phyloP scores from a whole-genome alignment of 2,329 filamentous ascomycete genomes.

The Colletotrichum viniferum region DNA sequence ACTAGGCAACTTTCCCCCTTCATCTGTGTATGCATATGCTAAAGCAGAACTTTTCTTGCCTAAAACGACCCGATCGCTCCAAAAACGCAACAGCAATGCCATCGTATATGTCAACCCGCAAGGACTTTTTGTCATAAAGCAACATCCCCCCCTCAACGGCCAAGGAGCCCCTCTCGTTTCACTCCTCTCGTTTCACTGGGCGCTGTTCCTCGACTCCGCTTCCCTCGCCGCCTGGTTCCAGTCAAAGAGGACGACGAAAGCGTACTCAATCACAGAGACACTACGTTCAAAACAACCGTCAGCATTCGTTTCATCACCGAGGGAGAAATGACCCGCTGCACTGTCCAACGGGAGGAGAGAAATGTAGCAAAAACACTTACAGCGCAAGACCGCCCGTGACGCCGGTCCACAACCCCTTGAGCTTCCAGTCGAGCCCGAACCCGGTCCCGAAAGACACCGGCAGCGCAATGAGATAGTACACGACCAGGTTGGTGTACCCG shows the following conservation, averaged over 20 bases:
- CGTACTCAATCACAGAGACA: conserved; percentile 58
- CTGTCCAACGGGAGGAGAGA: not conserved
- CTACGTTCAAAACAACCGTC: conserved; percentile 33
- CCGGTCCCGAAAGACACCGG: conserved; percentile 81
- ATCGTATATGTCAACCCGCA: not conserved
- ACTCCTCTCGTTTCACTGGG: conserved; percentile 28
- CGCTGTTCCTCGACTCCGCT: conserved; percentile 52
- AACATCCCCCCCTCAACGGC: conserved; percentile 27
- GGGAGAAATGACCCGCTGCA: not conserved
- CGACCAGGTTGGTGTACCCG: conserved; percentile 84
- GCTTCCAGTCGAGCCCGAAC: conserved; percentile 77
- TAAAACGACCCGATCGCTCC: not conserved
- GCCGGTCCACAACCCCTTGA: conserved; percentile 83
- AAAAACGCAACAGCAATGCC: not conserved
- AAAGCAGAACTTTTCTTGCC: not conserved
- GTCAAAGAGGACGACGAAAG: conserved; percentile 54
- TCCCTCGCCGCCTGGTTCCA: conserved; percentile 59
- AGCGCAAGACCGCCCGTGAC: conserved; percentile 73
- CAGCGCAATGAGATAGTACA: conserved; percentile 86
- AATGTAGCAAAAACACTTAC: conserved; percentile 45
- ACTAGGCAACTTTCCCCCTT: not conserved
- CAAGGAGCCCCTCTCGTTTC: conserved; percentile 34
- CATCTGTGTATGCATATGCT: not conserved
- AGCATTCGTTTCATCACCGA: conserved; percentile 3
- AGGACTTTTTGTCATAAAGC: not conserved